Evolutionary conservation across 345 rosid genomes (phyloP).

Genomic region (Syzygium jambos): DNA sequence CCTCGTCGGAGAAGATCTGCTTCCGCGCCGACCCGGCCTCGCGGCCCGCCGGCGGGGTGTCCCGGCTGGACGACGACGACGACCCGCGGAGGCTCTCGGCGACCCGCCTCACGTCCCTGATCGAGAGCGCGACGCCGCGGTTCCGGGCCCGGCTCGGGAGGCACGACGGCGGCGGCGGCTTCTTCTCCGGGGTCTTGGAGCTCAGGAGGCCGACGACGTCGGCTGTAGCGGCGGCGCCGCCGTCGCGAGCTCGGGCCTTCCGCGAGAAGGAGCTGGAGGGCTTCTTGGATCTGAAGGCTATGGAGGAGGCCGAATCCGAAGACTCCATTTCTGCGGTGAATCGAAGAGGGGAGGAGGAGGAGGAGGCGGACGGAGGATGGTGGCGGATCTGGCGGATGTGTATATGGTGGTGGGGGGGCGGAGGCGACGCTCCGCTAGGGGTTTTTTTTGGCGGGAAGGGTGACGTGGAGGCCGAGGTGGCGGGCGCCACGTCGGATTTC

Average conservation of each 20-base stretch:
- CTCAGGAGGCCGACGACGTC: slow-evolving; percentile 7
- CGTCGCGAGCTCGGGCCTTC: not conserved
- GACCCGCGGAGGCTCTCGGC: slow-evolving; percentile 35
- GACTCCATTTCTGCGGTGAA: slow-evolving; percentile 11
- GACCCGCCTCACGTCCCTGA: slow-evolving; percentile 44
- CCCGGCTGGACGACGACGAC: not conserved
- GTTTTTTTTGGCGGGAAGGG: slow-evolving; percentile 28
- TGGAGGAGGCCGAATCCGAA: slow-evolving; percentile 18
- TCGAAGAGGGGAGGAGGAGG: not conserved
- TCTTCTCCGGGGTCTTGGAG: slow-evolving; percentile 49
- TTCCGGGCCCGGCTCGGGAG: slow-evolving; percentile 30
- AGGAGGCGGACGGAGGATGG: not conserved
- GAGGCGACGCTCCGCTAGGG: not conserved
- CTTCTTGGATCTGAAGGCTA: slow-evolving; percentile 37
- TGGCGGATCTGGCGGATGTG: not conserved
- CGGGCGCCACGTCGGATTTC: slow-evolving; percentile 33
- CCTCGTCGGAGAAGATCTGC: slow-evolving; percentile 25
- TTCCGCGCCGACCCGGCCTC: slow-evolving; percentile 29
- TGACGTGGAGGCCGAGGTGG: not conserved
- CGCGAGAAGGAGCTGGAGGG: slow-evolving; percentile 7
- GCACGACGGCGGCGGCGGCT: not conserved
- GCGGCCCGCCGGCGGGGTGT: not conserved
- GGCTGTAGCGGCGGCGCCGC: not conserved
- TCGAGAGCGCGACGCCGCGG: slow-evolving; percentile 49
- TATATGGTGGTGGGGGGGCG: not conserved